phyloP scores from a whole-genome alignment of 2,329 filamentous ascomycete genomes.

The Zymoseptoria tritici region DNA sequence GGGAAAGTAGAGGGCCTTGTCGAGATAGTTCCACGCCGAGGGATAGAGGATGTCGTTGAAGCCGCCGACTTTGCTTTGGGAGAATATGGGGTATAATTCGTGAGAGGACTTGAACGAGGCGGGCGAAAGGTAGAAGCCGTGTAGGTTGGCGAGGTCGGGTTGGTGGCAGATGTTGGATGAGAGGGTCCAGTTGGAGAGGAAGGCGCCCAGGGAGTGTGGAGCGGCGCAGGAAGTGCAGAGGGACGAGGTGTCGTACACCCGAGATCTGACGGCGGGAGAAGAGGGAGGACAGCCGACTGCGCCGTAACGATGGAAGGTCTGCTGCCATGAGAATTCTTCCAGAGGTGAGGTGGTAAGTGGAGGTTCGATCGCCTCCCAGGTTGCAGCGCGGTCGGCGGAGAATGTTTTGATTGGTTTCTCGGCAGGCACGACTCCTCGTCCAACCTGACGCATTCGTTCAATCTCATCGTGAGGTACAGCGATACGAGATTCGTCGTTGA shows the following conservation, averaged over 20 bases:
- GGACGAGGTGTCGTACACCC: constrained; percentile 56
- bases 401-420: constrained; percentile 24
- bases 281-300: constrained; percentile 53
- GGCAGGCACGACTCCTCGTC: constrained; percentile 9
- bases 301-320: constrained; percentile 36
- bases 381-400: constrained; percentile 31
- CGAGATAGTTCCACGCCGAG: constrained; percentile 53
- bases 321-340: constrained; percentile 30
- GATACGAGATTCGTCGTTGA: constrained; percentile 54
- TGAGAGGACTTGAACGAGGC: constrained; percentile 55
- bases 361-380: constrained; percentile 30
- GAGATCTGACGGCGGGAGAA: constrained; percentile 52
- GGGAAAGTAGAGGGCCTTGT: constrained; percentile 48
- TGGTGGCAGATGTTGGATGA: constrained; percentile 67
- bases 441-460: constrained; percentile 28
- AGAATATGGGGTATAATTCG: constrained; percentile 66
- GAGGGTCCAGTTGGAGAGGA: constrained; percentile 57
- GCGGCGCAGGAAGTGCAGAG: constrained; percentile 58
- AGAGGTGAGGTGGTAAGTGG: constrained; percentile 14
- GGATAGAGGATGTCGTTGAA: constrained; percentile 72
- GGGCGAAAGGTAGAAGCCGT: constrained; percentile 64
- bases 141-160: constrained; percentile 65
- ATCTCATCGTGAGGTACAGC: constrained; percentile 45
- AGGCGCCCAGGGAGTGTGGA: constrained; percentile 60
- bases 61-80: constrained; percentile 61